phyloP scores from a whole-genome alignment of 495 filamentous ascomycete species.

The Penicillium paxilli region DNA sequence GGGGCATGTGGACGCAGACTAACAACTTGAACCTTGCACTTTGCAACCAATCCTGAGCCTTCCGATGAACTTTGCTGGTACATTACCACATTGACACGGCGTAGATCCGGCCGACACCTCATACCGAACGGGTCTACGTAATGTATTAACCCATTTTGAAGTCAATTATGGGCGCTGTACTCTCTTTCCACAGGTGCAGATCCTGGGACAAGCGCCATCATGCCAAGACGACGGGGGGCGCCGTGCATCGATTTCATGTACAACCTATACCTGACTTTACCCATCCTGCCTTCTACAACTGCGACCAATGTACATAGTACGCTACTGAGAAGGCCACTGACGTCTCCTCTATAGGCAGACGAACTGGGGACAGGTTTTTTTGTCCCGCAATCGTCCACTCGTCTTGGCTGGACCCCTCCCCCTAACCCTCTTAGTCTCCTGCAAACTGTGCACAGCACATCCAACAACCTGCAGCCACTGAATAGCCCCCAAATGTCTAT shows the following conservation, averaged over 20 bases:
- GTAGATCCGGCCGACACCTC: constrained; percentile 4
- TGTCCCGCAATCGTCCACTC: constrained; percentile 9
- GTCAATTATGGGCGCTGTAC: not conserved
- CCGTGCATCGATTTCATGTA: constrained; percentile 20
- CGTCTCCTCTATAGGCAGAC: not conserved
- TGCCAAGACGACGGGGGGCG: constrained; percentile 38
- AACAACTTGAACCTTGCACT: no score
- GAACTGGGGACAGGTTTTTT: constrained; percentile 8
- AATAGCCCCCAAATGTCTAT: constrained; percentile 9
- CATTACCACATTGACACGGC: no score
- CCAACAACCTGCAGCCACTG: constrained; percentile 17
- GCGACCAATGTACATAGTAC: no score
- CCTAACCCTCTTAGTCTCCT: constrained; percentile 11
- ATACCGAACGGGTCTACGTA: not conserved
- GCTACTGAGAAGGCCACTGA: constrained; percentile 21
- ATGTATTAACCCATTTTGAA: not conserved
- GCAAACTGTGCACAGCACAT: constrained; percentile 9
- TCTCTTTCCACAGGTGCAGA: constrained; percentile 20
- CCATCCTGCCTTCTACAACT: constrained; percentile 18
- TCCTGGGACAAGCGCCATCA: constrained; percentile 37
- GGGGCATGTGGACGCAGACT: no score
- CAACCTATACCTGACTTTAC: constrained; percentile 18
- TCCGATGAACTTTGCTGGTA: not conserved
- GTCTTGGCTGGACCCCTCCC: not conserved
- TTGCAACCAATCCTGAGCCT: constrained; percentile 1